Evolutionary conservation across 192 early-diverging fungal species (phyloP).

Genomic region (Cladochytrium replicatum): DNA sequence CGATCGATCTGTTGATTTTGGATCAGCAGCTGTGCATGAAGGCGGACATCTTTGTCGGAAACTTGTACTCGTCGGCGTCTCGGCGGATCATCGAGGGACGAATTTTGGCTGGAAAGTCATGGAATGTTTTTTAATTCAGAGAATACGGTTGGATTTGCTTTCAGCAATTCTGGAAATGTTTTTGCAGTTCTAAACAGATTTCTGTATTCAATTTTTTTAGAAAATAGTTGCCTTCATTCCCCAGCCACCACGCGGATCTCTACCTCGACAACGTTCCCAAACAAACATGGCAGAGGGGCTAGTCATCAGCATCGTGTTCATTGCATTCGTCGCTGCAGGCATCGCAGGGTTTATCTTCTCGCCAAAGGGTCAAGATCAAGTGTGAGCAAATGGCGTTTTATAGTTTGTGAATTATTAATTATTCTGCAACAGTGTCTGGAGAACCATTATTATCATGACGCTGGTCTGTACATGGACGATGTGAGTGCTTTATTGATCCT

Average conservation of each 20-base stretch:
- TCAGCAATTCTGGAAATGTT: too few species aligned
- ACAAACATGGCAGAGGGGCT: too few species aligned
- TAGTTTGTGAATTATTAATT: too few species aligned
- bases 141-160: too few species aligned
- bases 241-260: too few species aligned
- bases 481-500: too few species aligned
- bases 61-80: slow-evolving; percentile 16
- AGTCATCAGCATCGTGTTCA: slow-evolving; percentile 2
- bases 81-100: slow-evolving; percentile 13
- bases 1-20: slow-evolving; percentile 6
- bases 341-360: slow-evolving; percentile 3
- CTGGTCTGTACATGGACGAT: slow-evolving; percentile 9
- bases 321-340: slow-evolving; percentile 4
- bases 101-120: too few species aligned
- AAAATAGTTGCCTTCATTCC: too few species aligned
- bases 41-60: slow-evolving; percentile 9
- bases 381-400: background rate
- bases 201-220: too few species aligned
- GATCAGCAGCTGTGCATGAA: slow-evolving; percentile 14
- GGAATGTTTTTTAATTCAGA: too few species aligned
- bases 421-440: slow-evolving; percentile 2
- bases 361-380: slow-evolving; percentile 10
- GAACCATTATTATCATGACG: slow-evolving; percentile 7
- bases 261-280: too few species aligned
- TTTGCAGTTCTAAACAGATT: too few species aligned